Conservation (phyloP, 208 protist genomes). For the Trichomonas gallinae region DNA sequence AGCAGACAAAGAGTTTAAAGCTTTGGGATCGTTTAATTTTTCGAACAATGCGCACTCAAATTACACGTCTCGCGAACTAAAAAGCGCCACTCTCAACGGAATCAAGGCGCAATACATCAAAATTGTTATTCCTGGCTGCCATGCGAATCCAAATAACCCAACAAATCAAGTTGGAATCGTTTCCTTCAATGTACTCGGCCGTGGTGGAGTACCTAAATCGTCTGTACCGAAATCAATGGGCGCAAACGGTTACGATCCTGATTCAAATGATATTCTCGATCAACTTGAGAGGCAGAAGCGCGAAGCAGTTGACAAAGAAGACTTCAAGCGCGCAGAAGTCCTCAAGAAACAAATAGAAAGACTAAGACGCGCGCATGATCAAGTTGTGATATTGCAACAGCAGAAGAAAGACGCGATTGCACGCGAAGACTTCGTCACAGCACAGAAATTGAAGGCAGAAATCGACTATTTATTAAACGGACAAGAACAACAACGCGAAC, state of each 20-base stretch:
- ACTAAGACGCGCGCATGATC: neutral
- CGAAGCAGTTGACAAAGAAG: neutral
- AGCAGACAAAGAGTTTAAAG: neutral
- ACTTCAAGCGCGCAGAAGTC: neutral
- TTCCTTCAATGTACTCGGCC: neutral
- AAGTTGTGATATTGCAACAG: neutral
- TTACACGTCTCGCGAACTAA: neutral
- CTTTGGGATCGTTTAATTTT: neutral
- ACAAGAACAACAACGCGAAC: neutral
- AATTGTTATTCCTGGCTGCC: neutral
- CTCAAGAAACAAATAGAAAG: neutral
- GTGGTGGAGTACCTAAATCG: neutral
- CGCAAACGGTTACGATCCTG: neutral
- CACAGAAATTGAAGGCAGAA: neutral
- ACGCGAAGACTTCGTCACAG: neutral
- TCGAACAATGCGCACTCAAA: neutral
- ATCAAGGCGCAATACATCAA: neutral
- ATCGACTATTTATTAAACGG: neutral
- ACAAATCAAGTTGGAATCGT: neutral
- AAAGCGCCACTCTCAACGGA: neutral
- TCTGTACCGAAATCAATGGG: neutral
- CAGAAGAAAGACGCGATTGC: constrained; percentile 8
- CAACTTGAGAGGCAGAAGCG: neutral
- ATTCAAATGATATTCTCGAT: neutral
- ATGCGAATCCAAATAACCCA: neutral